Percentiles rank a stretch among this genome's conserved stretches.
These are phyloP conservation scores for Magnolia changhungtana DNA, from an alignment of 164 flowering plant species.

Conservation along the genomic window DNA sequence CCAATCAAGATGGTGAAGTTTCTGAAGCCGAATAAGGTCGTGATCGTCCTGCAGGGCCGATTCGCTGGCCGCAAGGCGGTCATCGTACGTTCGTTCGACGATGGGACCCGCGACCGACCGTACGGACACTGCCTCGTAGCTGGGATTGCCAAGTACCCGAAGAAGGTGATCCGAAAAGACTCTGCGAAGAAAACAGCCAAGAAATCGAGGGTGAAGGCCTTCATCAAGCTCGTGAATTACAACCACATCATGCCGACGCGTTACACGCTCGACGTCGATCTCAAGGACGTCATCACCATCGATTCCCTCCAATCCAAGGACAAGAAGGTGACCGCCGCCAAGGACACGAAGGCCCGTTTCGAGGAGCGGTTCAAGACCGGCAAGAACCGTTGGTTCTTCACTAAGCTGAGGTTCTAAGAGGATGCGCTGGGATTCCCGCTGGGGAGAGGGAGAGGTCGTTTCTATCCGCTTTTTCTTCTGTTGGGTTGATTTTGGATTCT, in stretches of 20 bases:
- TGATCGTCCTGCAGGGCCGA: constrained; percentile 47
- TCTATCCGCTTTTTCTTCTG: background rate
- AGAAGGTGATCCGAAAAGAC: constrained; percentile 49
- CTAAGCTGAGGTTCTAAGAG: constrained; percentile 48
- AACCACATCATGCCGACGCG: constrained; percentile 39
- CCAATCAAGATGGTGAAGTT: constrained; percentile 45
- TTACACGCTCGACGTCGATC: constrained; percentile 43
- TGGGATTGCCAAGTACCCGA: constrained; percentile 47
- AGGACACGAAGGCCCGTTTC: constrained; percentile 39
- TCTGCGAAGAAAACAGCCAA: constrained; percentile 53
- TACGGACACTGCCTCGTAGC: constrained; percentile 57
- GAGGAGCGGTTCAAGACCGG: constrained; percentile 56
- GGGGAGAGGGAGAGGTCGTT: background rate
- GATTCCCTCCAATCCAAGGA: constrained; percentile 36
- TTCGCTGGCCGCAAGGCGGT: constrained; percentile 54
- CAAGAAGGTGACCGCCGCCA: constrained; percentile 45
- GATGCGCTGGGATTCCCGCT: background rate
- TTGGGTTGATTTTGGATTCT: background rate
- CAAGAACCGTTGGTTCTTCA: constrained; percentile 59
- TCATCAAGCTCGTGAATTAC: constrained; percentile 47
- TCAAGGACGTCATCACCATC: constrained; percentile 30
- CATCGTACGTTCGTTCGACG: constrained; percentile 45
- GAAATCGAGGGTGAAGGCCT: constrained; percentile 48
- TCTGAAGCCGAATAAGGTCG: constrained; percentile 49
- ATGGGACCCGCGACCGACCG: constrained; percentile 49